Evolutionary conservation across 2,329 filamentous ascomycete genomes (phyloP), one percentile per base, ranked within the genome.

Genomic region (Acephala macrosclerotiorum): DNA sequence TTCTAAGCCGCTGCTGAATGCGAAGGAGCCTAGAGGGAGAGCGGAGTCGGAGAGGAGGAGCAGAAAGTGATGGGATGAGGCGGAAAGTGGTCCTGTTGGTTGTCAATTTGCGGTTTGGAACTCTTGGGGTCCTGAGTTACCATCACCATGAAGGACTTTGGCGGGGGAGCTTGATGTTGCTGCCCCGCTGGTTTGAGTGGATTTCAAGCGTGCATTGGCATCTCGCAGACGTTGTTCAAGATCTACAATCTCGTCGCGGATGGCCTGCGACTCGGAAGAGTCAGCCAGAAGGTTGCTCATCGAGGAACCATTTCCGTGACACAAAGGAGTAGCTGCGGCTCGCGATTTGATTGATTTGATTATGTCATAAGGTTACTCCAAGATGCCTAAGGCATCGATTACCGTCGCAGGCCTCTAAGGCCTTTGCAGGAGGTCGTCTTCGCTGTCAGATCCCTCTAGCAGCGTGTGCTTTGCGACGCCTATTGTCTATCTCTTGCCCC

Each of bases 11-110:
- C 88, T 91, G 81, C 89, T 92, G 81, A 95, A 96, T 73, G 92
- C 92, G 79, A 96, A 96, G n/a, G 92, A 93, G 64, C 92, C 92
- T 0, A 96, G 84, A 0, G 92, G 92, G 2, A 96, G 86, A 16
- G 91, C 91, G 1, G 92, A 94, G 81, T 96, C 92, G 57, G 92
- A 88, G 58, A 95, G 88, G 3, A 96, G 84, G 36, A 95, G 86
- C 42, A 94, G 86, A 70, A 91, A 89, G 78, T 95, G 92, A 63
- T 74, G 70, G 25, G 74, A 66, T 11, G 71, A 68, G 9, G 72
- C 18, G 16, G 64, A 47, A 20, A 75, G 47, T 20, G 65, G 65
- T 45, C 66, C 74, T 75, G 57, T 14, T 45, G 20, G 20, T 45
- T 71, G 36, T 72, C 58, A 57, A 38, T 33, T 26, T 14, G 25